Evolutionary conservation across 768 basidiomycete species (phyloP), one percentile per base, ranked within the genome.

Genomic region (Cyathus striatus): DNA sequence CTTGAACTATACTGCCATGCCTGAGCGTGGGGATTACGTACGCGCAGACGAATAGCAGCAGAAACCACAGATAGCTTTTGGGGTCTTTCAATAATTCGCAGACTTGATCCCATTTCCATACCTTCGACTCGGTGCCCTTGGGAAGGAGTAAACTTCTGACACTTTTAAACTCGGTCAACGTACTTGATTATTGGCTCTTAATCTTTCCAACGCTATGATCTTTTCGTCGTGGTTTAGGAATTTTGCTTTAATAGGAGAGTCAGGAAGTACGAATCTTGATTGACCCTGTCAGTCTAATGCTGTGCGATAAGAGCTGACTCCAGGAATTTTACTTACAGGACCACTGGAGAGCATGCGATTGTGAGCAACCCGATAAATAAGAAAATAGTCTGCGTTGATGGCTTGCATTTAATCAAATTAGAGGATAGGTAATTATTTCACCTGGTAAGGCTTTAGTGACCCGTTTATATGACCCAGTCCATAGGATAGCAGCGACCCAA

Each of bases 21-120:
- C n/a, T n/a, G n/a, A n/a, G n/a, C n/a, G n/a, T n/a, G n/a, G n/a
- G n/a, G n/a, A n/a, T 13, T 27, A 44, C 57, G 21, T 38, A 66
- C 66, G 69, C 68, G 58, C 68, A 67, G 23, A 68, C 55, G 48
- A 72, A 68, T n/a, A 69, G 59, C 26, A 73, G 55, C 1, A 61
- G 22, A 34, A 67, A 69, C 63, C 66, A 73, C 4, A 66, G 55
- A 47, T 70, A 72, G 2, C 67, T 64, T 50, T 75, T 73, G 7
- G 57, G 49, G 47, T 75, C 72, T 5, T 57, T n/a, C 4, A 64
- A 32, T 2, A 63, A 52, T 24, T 71, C 67, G 52, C 48, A 53
- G 10, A 69, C 68, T 52, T 74, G 72, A 4, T 64, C 57, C 64
- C 65, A 66, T 52, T 72, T 73, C 68, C 69, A 72, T 3, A 63